Evolutionary conservation across 441 rosid species (phyloP).

Genomic region (Bocquillonia castaneifolia): DNA sequence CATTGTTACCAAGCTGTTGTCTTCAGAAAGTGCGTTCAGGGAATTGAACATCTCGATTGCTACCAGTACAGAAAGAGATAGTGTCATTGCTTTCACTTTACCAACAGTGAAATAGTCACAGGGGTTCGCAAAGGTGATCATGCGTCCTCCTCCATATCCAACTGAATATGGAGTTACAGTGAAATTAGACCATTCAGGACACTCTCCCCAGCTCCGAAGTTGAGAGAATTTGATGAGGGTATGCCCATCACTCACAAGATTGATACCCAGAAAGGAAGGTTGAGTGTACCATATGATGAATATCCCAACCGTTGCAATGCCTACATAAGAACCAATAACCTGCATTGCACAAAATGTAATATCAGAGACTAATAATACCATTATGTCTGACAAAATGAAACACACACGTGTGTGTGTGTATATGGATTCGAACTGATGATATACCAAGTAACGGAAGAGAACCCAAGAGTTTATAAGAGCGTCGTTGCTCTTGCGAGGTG

Average conservation of each 20-base stretch:
- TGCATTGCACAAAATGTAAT: conserved; percentile 18
- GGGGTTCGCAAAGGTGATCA: conserved; percentile 50
- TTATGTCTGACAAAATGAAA: not conserved
- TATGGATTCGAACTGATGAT: conserved; percentile 5
- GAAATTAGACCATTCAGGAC: conserved; percentile 75
- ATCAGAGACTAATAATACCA: not conserved
- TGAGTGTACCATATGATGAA: conserved; percentile 81
- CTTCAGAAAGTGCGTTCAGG: conserved; percentile 80
- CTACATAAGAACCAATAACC: conserved; percentile 84
- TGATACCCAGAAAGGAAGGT: conserved; percentile 67
- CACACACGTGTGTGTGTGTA: too few species aligned
- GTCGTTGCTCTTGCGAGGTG: conserved; percentile 79
- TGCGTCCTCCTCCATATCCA: conserved; percentile 46
- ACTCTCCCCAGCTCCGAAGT: conserved; percentile 73
- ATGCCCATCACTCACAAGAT: conserved; percentile 66
- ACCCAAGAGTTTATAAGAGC: conserved; percentile 67
- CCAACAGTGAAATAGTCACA: conserved; percentile 80
- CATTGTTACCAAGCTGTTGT: conserved; percentile 68
- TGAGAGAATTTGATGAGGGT: conserved; percentile 57
- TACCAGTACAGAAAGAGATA: conserved; percentile 82
- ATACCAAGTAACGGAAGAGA: conserved; percentile 67
- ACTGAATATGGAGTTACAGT: conserved; percentile 50
- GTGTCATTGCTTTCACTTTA: conserved; percentile 80
- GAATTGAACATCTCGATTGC: conserved; percentile 93
- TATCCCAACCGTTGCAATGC: conserved; percentile 83